Base-by-base conservation (phyloP, 257 asterid genomes). In the Perilla frutescens region DNA sequence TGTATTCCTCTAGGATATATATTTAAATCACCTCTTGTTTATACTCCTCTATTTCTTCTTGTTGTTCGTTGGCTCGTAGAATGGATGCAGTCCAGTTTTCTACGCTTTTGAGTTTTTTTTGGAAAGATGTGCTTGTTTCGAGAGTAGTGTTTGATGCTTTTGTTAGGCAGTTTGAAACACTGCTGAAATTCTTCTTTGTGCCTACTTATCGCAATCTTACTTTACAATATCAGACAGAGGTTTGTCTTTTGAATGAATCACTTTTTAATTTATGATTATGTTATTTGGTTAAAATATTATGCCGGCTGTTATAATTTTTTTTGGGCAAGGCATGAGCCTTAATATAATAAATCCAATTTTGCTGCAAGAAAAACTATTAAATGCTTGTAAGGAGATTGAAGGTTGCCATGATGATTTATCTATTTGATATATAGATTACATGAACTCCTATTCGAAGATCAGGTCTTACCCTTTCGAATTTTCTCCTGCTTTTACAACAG, bases 1-100 rank as follows among this genome's bases (percentile, higher is more conserved):
- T 95, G 99, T 98, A 95, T 95, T 78, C 99, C 99, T 4, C 85
- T 95, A 68, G 99, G 99, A 80, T 94, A 94, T 77, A 94, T 94
- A 70, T 94, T 94, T 82, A 97, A 91, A 80, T 94, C 99, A 26
- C 89, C 99, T 4, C 84, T 94, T 98, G 99, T 94, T 76, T 72
- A 96, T 81, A 75, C 55, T 79, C 32, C 66, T 54, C 72, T 74
- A 49, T 63, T 75, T 71, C 54, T 78, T 70, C 63, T 67, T 59
- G 40, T 80, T 65, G 2, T 56, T 76, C 74, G 39, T 58, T 72
- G 51, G 68, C 14, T 74, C 72, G 66, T 34, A 64, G 62, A 58
- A 54, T 51, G 61, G 20, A 56, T 60, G 59, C 47, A 43, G 50
- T 64, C 8, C 34, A 54, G 20, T 57, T 57, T 67, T 58, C 10